Evolutionary conservation across 2,329 filamentous ascomycete species (phyloP).

Genomic region (Emergomyces orientalis): DNA sequence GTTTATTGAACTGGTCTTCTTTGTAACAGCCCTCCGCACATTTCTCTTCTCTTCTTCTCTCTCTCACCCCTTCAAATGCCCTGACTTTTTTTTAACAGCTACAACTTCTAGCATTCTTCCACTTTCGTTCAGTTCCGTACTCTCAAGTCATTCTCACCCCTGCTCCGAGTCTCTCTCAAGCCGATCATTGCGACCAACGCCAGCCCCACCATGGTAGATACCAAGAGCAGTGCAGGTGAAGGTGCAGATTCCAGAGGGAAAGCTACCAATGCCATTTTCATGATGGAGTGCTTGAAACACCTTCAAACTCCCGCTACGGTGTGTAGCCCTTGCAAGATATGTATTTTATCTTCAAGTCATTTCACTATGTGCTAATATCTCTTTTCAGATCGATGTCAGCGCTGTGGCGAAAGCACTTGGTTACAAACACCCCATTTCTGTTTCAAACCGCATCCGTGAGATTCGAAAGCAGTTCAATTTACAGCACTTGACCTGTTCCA

Average conservation of each 20-base stretch:
- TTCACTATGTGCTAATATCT: not conserved
- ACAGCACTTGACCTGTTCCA: not conserved
- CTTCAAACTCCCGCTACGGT: conserved; percentile 16
- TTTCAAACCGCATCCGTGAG: conserved; percentile 22
- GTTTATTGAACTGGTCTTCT: not conserved
- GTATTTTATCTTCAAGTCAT: not conserved
- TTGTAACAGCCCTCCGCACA: not conserved
- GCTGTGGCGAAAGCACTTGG: conserved; percentile 20
- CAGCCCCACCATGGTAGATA: conserved; percentile 12
- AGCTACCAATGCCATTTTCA: conserved; percentile 17
- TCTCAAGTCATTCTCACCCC: not conserved
- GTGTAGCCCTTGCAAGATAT: not conserved
- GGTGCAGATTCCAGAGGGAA: conserved; percentile 8
- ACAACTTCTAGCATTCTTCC: not conserved
- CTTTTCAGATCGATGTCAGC: conserved; percentile 21
- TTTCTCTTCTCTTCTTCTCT: not conserved
- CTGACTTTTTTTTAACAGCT: not conserved
- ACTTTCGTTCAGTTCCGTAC: not conserved
- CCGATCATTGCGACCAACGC: not conserved
- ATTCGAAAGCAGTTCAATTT: conserved; percentile 23
- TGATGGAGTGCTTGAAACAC: conserved; percentile 23
- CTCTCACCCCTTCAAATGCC: not conserved
- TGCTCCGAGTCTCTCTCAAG: not conserved
- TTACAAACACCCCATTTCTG: conserved; percentile 23
- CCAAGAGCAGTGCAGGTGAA: not conserved